Evolutionary conservation across 2,329 filamentous ascomycete species (phyloP).

Genomic region (Colletotrichum simmondsii): DNA sequence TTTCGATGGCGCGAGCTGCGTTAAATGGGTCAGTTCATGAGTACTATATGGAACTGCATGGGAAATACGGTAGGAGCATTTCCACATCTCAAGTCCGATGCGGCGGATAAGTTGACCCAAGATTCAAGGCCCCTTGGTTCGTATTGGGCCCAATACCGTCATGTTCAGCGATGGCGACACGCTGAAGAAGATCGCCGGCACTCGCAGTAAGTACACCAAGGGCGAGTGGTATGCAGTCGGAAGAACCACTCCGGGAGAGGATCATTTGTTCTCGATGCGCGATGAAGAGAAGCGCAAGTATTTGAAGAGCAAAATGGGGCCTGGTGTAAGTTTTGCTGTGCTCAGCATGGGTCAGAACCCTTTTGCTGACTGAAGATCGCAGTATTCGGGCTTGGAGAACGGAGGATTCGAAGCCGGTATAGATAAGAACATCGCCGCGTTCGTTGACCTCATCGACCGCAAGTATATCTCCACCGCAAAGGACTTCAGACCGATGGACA

Average conservation of each 20-base stretch:
- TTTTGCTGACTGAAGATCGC: background rate
- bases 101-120: constrained; percentile 12
- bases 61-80: constrained; percentile 14
- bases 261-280: constrained; percentile 43
- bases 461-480: constrained; percentile 32
- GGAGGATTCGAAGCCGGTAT: constrained; percentile 30
- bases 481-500: constrained; percentile 30
- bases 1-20: constrained; percentile 40
- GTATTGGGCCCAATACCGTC: constrained; percentile 37
- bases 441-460: constrained; percentile 30
- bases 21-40: constrained; percentile 20
- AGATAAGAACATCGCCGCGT: constrained; percentile 16
- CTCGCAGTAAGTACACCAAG: constrained; percentile 33
- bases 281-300: constrained; percentile 52
- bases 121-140: constrained; percentile 38
- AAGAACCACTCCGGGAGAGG: constrained; percentile 43
- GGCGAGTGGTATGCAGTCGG: constrained; percentile 39
- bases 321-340: constrained; percentile 46
- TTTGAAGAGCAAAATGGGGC: constrained; percentile 58
- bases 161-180: constrained; percentile 34
- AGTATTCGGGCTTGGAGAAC: constrained; percentile 34
- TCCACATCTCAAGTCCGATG: constrained; percentile 2
- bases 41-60: constrained; percentile 28
- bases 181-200: constrained; percentile 20
- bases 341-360: too few species aligned